Evolutionary conservation across 768 basidiomycete species (phyloP).

Genomic region (Daedaleopsis sinensis): DNA sequence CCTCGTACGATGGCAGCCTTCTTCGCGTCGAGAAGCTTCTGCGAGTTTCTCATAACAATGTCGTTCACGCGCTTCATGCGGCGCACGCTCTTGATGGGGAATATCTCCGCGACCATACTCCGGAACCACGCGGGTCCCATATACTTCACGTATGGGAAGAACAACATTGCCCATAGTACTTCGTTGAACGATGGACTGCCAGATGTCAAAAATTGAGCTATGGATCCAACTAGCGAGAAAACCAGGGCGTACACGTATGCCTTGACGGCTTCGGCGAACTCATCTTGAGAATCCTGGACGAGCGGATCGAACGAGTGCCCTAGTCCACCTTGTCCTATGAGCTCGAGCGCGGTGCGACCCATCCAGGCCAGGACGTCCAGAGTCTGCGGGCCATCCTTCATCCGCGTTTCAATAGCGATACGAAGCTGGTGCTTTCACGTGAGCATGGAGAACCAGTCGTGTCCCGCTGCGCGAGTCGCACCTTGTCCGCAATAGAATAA

Average conservation of each 20-base stretch:
- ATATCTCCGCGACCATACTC: constrained; percentile 43
- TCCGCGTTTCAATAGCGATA: constrained; percentile 7
- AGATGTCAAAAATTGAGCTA: constrained; percentile 37
- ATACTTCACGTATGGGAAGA: constrained; percentile 40
- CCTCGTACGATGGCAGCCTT: constrained; percentile 30
- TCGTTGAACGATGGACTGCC: not conserved
- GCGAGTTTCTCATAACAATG: constrained; percentile 45
- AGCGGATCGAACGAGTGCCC: constrained; percentile 42
- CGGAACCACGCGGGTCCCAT: constrained; percentile 46
- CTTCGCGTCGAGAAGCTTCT: constrained; percentile 42
- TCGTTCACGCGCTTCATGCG: constrained; percentile 48
- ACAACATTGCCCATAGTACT: not conserved
- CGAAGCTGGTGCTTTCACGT: constrained; percentile 5
- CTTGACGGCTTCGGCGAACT: constrained; percentile 17
- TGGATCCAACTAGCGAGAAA: too few species aligned
- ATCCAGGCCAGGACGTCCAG: constrained; percentile 30
- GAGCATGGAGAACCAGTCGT: not conserved
- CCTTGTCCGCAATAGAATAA: constrained; percentile 19
- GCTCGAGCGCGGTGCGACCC: constrained; percentile 30
- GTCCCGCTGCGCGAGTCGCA: not conserved
- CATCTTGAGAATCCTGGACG: constrained; percentile 29
- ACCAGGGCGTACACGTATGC: constrained; percentile 36
- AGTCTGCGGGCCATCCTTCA: constrained; percentile 13
- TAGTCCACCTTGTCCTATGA: constrained; percentile 52
- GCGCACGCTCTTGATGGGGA: constrained; percentile 41